These are phyloP conservation scores for Lathyrus aphaca DNA, from an alignment of 306 rosid genomes.

Conservation along the genomic window DNA sequence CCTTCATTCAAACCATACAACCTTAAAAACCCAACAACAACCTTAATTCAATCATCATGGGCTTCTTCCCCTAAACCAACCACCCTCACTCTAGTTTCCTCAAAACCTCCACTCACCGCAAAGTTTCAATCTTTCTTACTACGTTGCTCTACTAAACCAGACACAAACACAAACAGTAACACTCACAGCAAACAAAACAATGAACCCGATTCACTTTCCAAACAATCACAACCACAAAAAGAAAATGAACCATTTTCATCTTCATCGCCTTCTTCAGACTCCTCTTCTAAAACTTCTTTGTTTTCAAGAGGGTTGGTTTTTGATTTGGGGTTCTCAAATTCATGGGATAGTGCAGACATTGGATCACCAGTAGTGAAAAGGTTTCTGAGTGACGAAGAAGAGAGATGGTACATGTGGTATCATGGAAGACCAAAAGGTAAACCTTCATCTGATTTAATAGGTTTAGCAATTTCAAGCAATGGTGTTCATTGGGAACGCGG, in stretches of 20 bases:
- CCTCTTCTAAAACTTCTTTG: slow-evolving; percentile 20
- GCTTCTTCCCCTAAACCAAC: slow-evolving; percentile 45
- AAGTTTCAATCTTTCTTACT: slow-evolving; percentile 42
- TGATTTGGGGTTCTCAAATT: slow-evolving; percentile 54
- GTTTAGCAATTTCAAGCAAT: slow-evolving; percentile 81
- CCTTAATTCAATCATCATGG: slow-evolving; percentile 48
- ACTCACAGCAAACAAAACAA: slow-evolving; percentile 42
- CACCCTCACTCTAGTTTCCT: slow-evolving; percentile 25
- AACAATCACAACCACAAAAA: slow-evolving; percentile 28
- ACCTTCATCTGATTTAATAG: slow-evolving; percentile 55
- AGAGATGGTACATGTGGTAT: slow-evolving; percentile 91
- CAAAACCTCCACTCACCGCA: slow-evolving; percentile 36
- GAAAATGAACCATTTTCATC: slow-evolving; percentile 40
- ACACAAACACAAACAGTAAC: slow-evolving; percentile 51
- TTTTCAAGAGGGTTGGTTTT: slow-evolving; percentile 65
- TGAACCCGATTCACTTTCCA: slow-evolving; percentile 41
- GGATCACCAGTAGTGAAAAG: slow-evolving; percentile 80
- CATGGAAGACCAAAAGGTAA: slow-evolving; percentile 57
- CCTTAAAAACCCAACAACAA: slow-evolving; percentile 43
- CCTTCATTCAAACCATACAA: slow-evolving; percentile 44
- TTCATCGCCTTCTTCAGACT: slow-evolving; percentile 16
- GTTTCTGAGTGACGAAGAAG: slow-evolving; percentile 75
- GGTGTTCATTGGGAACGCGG: slow-evolving; percentile 93
- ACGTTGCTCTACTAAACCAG: slow-evolving; percentile 71
- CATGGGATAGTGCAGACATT: slow-evolving; percentile 73